Base-by-base conservation (phyloP, 306 rosid genomes). In the Vigna radiata region DNA sequence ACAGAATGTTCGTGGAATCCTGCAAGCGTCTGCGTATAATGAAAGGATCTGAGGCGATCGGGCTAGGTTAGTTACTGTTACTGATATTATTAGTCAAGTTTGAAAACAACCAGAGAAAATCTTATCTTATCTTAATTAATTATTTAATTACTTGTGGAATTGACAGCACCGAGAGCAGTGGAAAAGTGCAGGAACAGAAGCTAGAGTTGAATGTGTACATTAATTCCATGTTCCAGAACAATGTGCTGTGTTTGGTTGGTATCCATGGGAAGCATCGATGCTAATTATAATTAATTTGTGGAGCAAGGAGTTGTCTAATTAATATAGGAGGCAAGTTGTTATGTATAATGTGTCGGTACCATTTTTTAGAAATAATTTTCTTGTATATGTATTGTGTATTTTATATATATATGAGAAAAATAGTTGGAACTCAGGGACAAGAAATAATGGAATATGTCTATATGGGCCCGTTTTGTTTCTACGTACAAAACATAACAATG, bases 21-120 rank as follows among this genome's bases (percentile, higher is more conserved):
- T 90, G 94, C 89, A 90, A 84, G 63, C 91, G 94, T 48, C 79
- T 90, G 64, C 86, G 91, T 41, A 86, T 90, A 78, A 89, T 88
- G 97, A 91, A 89, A 78, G 94, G 94, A 75, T 91, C 94, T 7
- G 97, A 89, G 62, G 94, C 97, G 21, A 88, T 89, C 6, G 94
- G 97, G 66, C 90, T 89, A 17, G 97, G 94, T 89, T 66, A 44
- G 79, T 72, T 16, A 21, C 0, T n/a, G n/a, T n/a, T n/a, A 25
- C 0, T 25, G 27, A 9, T 33, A 19, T 3, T 23, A 43, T 3
- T 23, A 43, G 16, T 41, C 5, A 55, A 16, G 1, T 21, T 56
- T 19, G 5, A 52, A n/a, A 17, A 29, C 29, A 6, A 53, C 5
- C 36, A 71, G 5, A 19, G 4, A 17, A 53, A 0, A 53, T 71